Conservation (phyloP, 371 early-diverging fungal genomes). For the Mucor racemosus region DNA sequence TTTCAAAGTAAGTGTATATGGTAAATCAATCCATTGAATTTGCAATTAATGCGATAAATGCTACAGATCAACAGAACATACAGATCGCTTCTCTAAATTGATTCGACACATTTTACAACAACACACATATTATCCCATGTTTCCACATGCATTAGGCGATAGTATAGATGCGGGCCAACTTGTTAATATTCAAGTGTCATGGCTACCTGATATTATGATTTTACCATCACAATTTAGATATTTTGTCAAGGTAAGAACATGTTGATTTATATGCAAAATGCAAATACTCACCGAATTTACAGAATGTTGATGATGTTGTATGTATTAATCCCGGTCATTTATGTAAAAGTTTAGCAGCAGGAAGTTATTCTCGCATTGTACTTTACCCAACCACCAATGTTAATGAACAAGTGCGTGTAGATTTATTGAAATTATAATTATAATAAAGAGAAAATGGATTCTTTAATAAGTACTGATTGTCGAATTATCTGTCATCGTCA, state of each 20-base stretch:
- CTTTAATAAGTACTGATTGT: constrained; percentile 25
- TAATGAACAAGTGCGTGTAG: constrained; percentile 60
- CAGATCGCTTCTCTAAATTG: constrained; percentile 71
- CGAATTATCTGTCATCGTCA: constrained; percentile 40
- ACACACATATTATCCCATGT: constrained; percentile 83
- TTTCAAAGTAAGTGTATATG: constrained; percentile 50
- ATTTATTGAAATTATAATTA: constrained; percentile 62
- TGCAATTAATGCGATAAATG: not conserved
- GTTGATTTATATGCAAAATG: not conserved
- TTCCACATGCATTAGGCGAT: constrained; percentile 67
- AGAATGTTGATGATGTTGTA: constrained; percentile 65
- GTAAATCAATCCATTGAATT: no score
- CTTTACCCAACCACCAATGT: constrained; percentile 58
- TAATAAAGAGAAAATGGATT: not conserved
- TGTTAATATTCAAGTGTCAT: constrained; percentile 53
- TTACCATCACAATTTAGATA: constrained; percentile 72
- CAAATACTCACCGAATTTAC: not conserved
- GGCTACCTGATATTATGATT: constrained; percentile 83
- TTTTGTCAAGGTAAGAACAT: constrained; percentile 56
- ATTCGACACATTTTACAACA: constrained; percentile 78
- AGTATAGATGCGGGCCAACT: constrained; percentile 57
- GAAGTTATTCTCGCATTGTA: constrained; percentile 76
- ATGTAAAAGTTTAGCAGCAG: constrained; percentile 66
- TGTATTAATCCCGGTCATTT: constrained; percentile 84
- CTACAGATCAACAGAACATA: not conserved